A percentile compares a stretch with the other conserved stretches of the same genome.
Conservation (phyloP, 495 filamentous ascomycete species). For the Podospora pseudoanserina region DNA sequence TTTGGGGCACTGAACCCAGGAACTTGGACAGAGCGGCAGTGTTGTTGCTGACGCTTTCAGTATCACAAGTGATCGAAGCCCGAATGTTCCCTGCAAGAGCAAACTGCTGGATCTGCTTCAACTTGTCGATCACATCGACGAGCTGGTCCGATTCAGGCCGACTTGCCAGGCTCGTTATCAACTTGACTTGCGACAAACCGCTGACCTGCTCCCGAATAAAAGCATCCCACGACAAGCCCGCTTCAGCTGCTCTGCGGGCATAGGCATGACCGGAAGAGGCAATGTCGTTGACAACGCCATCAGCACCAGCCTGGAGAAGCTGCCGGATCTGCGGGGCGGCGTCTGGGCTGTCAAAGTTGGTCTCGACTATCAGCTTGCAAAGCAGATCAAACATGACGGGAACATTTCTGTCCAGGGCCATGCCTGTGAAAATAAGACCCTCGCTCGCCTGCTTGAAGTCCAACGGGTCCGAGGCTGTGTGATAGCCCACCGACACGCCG, state of each 20-base stretch:
- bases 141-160: constrained; percentile 59
- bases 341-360: constrained; percentile 77
- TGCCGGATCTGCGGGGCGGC: constrained; percentile 79
- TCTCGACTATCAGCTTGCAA: constrained; percentile 74
- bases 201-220: constrained; percentile 73
- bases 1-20: constrained; percentile 55
- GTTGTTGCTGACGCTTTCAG: constrained; percentile 64
- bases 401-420: constrained; percentile 83
- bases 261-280: constrained; percentile 83
- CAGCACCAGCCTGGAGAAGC: constrained; percentile 76
- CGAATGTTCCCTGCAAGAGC: constrained; percentile 66
- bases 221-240: constrained; percentile 67
- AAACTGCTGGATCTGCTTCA: constrained; percentile 80
- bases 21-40: constrained; percentile 69
- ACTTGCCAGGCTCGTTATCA: constrained; percentile 61
- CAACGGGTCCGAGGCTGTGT: constrained; percentile 68
- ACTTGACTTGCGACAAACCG: constrained; percentile 82
- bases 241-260: constrained; percentile 77
- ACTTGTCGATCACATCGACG: constrained; percentile 72
- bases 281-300: constrained; percentile 86
- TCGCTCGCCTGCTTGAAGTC: constrained; percentile 68
- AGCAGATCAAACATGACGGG: constrained; percentile 86
- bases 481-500: constrained; percentile 77
- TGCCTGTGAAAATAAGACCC: constrained; percentile 77
- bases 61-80: constrained; percentile 80